Evolutionary conservation across 179 eudicot genomes (phyloP).

Genomic region (Carnegiea gigantea): DNA sequence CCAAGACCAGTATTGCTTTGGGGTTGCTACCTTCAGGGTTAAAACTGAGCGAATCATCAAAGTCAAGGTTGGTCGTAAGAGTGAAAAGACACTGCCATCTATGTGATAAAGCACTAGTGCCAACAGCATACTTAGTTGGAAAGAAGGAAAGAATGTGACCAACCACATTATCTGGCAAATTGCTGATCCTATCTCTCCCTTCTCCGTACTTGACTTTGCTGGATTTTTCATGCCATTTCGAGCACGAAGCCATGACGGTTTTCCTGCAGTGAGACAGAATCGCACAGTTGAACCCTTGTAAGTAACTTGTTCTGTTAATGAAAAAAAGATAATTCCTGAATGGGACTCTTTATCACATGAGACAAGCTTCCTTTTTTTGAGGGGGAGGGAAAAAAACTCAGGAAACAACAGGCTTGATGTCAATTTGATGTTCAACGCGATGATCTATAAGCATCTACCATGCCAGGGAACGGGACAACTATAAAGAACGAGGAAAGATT

Average conservation of each 20-base stretch:
- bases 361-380: too few species aligned
- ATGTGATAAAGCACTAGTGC: conserved; percentile 23
- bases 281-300: too few species aligned
- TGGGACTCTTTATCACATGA: too few species aligned
- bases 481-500: too few species aligned
- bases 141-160: conserved; percentile 26
- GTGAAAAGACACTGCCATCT: conserved; percentile 27
- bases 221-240: not conserved
- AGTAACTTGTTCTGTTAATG: too few species aligned
- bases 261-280: too few species aligned
- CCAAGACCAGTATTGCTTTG: not conserved
- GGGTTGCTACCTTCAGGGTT: not conserved
- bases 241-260: not conserved
- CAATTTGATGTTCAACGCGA: too few species aligned
- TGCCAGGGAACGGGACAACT: too few species aligned
- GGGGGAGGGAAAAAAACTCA: too few species aligned
- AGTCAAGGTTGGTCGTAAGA: conserved; percentile 9
- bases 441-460: too few species aligned
- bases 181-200: conserved; percentile 24
- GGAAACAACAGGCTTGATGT: too few species aligned
- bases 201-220: not conserved
- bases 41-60: conserved; percentile 10
- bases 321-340: too few species aligned
- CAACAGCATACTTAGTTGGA: conserved; percentile 26
- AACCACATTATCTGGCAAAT: conserved; percentile 24